Base-by-base conservation (phyloP, 192 early-diverging fungal genomes). In the Linnemannia zychae region DNA sequence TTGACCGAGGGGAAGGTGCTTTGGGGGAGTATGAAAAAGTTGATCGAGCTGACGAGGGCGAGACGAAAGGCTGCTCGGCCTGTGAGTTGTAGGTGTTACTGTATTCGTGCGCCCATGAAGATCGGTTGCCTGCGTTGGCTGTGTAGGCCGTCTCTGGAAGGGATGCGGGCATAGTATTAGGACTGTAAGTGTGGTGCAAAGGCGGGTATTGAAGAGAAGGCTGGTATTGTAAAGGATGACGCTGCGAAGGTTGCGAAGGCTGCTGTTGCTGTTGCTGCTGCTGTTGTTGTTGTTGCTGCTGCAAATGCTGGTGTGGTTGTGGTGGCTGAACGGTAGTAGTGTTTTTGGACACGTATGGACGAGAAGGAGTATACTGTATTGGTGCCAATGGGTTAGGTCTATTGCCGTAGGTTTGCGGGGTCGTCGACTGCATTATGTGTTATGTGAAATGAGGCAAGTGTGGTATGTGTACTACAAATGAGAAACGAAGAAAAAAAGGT, bases 251-350 rank as follows among this genome's bases (percentile, higher is more conserved):
- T n/a, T n/a, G n/a, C n/a, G n/a, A n/a, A n/a, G n/a, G n/a, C 13
- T 52, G 74, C 36, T 69, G 76, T 28, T 44, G 48, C 34, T 69
- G 48, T 17, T 47, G 75, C 34, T 70, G 60, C 38, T 52, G 66
- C 34, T 69, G 75, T 11, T 68, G 75, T 31, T 67, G 63, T 38
- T 48, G 44, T 15, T 69, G 33, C 16, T 48, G 75, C 13, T 52
- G 66, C 48, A 52, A 48, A 22, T 28, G 67, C 17, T 48, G 49
- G n/a, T n/a, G 67, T 13, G 47, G 60, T 40, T 24, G 22, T 17
- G 12, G 53, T 28, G 16, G 28, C 28, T 44, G 46, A 7, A 48
- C 36, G 15, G 72, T 20, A 9, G 13, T 50, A 48, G 72, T 36
- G 13, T 0, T 24, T 16, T 71, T 71, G 69, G 44, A 13, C 28